phyloP scores from a whole-genome alignment of 2,329 filamentous ascomycete species.

The Periconia macrospinosa region DNA sequence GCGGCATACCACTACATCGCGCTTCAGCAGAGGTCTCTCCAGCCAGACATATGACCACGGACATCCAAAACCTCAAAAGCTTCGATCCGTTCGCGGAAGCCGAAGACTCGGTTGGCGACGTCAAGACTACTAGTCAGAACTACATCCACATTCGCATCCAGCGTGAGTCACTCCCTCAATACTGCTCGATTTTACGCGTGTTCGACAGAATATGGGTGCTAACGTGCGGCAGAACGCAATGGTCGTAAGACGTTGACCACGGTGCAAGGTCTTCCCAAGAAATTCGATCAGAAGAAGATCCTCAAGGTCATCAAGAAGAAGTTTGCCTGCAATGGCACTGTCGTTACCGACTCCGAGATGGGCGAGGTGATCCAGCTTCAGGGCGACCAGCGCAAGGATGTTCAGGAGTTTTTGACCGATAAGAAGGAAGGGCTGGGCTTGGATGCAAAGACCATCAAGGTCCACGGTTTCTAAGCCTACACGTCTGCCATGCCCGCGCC shows the following conservation, averaged over 20 bases:
- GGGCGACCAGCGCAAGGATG: conserved; percentile 98
- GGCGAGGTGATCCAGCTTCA: conserved; percentile 99
- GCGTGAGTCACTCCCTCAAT: conserved; percentile 61
- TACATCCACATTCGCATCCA: conserved; percentile 99
- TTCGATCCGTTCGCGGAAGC: conserved; percentile 99
- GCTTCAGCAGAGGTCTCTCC: conserved; percentile 28
- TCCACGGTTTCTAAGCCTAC: conserved; percentile 46
- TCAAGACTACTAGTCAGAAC: conserved; percentile 85
- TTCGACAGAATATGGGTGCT: conserved; percentile 32
- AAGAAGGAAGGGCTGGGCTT: conserved; percentile 94
- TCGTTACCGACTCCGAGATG: conserved; percentile 94
- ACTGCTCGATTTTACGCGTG: background rate
- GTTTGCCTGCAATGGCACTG: conserved; percentile 99
- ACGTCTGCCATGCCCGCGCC: conserved; percentile 1
- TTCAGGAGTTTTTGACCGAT: conserved; percentile 95
- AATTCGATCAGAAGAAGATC: conserved; percentile 99
- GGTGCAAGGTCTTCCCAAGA: conserved; percentile 97
- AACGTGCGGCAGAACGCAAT: conserved; percentile 83
- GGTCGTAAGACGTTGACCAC: conserved; percentile 99
- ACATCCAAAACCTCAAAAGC: conserved; percentile 49
- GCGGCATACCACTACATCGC: background rate
- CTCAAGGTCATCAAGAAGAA: conserved; percentile 99
- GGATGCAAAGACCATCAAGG: conserved; percentile 96
- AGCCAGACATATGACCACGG: conserved; percentile 41
- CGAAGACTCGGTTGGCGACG: conserved; percentile 98